Evolutionary conservation across 306 rosid species (phyloP).

Genomic region (Acacia melanoxylon): DNA sequence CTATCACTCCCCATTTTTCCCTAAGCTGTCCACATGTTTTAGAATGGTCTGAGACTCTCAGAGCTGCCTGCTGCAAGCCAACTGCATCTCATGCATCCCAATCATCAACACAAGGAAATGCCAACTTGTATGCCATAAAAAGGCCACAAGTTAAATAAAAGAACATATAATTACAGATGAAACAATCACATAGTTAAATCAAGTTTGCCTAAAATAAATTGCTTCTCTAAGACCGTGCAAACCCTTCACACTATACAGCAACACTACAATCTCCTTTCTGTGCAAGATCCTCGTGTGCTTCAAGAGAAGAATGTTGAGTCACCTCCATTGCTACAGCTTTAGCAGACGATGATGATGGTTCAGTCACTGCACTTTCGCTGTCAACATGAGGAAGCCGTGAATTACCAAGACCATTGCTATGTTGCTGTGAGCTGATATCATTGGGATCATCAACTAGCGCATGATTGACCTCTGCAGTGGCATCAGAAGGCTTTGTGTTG

Average conservation of each 20-base stretch:
- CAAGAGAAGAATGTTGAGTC: constrained; percentile 60
- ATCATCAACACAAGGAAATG: constrained; percentile 19
- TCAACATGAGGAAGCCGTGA: constrained; percentile 45
- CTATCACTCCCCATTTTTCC: not conserved
- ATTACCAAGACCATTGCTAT: constrained; percentile 33
- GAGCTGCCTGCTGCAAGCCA: not conserved
- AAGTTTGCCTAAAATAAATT: constrained; percentile 34
- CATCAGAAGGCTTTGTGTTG: constrained; percentile 29
- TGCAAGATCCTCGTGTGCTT: constrained; percentile 59
- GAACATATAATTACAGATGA: constrained; percentile 44
- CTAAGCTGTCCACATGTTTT: no score
- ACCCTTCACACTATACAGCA: constrained; percentile 52
- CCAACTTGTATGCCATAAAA: constrained; percentile 36
- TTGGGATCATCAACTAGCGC: constrained; percentile 29
- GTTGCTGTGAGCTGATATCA: constrained; percentile 30
- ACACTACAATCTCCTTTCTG: constrained; percentile 70
- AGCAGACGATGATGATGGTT: constrained; percentile 30
- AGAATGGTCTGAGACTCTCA: no score
- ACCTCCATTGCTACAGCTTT: constrained; percentile 48
- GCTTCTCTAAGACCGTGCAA: constrained; percentile 50
- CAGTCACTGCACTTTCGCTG: constrained; percentile 30
- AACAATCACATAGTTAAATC: constrained; percentile 28
- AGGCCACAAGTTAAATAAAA: not conserved
- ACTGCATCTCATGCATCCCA: not conserved
- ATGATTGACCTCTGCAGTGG: constrained; percentile 37